Percentiles rank a stretch among this genome's conserved stretches.
These are phyloP conservation scores for Aspergillus ostianus DNA, from an alignment of 495 filamentous ascomycete genomes.

Conservation along the genomic window DNA sequence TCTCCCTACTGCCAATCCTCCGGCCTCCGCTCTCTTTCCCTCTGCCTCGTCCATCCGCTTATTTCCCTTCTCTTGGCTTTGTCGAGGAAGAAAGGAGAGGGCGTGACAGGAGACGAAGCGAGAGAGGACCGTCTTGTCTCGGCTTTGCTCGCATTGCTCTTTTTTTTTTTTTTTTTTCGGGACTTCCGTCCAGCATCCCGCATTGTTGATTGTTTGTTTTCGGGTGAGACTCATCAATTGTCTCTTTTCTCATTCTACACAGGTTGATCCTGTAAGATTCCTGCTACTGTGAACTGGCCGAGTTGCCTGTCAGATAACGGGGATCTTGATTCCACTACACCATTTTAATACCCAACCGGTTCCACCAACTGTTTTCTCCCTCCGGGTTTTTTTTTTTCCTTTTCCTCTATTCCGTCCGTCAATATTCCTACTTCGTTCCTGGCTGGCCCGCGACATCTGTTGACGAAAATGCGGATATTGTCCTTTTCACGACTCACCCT, in stretches of 20 bases:
- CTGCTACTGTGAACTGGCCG: neutral
- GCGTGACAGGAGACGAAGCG: slow-evolving; percentile 4
- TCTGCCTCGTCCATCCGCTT: neutral
- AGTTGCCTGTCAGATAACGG: slow-evolving; percentile 1
- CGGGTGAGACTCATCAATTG: neutral
- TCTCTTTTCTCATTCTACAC: slow-evolving; percentile 13
- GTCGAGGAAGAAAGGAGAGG: slow-evolving; percentile 1
- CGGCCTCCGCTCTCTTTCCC: neutral
- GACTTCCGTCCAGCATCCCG: neutral
- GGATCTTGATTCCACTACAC: neutral
- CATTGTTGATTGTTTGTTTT: slow-evolving; percentile 4
- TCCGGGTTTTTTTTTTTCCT: neutral
- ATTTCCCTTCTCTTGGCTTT: slow-evolving; percentile 5
- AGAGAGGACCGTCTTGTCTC: neutral
- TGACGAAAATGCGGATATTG: slow-evolving; percentile 26
- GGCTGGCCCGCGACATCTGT: neutral
- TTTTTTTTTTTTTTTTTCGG: slow-evolving; percentile 10
- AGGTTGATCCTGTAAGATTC: slow-evolving; percentile 29
- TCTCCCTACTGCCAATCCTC: neutral
- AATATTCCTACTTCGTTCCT: neutral
- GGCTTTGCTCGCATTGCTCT: neutral
- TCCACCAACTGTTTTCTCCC: neutral
- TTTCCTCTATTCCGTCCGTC: slow-evolving; percentile 2
- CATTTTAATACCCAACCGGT: slow-evolving; percentile 1
- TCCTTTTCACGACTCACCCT: slow-evolving; percentile 18